Percentiles rank a stretch among this genome's conserved stretches.
Conservation (phyloP, 176 grass and related monocot genomes). For the Bolboschoenus planiculmis region DNA sequence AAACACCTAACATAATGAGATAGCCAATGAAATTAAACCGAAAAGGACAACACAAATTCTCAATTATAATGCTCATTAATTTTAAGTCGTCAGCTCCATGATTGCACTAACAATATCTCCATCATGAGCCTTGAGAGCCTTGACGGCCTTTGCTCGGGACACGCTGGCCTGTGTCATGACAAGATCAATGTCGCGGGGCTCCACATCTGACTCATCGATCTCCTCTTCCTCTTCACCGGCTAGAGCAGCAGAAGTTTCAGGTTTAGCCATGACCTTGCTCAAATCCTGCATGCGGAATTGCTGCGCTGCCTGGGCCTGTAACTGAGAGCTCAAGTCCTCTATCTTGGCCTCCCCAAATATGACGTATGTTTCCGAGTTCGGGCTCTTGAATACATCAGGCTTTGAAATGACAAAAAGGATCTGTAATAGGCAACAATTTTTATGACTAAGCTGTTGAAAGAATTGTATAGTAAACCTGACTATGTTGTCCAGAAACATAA, state of each 20-base stretch:
- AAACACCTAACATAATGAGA: background rate
- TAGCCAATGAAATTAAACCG: background rate
- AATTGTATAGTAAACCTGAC: background rate
- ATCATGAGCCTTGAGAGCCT: constrained; percentile 79
- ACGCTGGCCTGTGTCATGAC: constrained; percentile 90
- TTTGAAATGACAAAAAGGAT: constrained; percentile 85
- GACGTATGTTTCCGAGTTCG: constrained; percentile 78
- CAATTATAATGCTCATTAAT: background rate
- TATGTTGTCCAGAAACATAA: background rate
- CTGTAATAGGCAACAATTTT: constrained; percentile 23
- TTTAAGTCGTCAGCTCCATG: constrained; percentile 81
- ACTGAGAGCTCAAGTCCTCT: constrained; percentile 81
- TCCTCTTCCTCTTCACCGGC: constrained; percentile 72
- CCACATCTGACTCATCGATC: constrained; percentile 65
- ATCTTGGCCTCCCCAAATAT: constrained; percentile 95
- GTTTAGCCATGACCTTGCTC: constrained; percentile 69
- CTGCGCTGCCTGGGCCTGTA: constrained; percentile 80
- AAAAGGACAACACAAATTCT: background rate
- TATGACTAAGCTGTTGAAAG: background rate
- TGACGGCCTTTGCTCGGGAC: constrained; percentile 65
- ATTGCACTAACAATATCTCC: constrained; percentile 85
- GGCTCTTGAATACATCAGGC: constrained; percentile 91
- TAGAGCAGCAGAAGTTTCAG: constrained; percentile 23
- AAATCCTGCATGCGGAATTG: constrained; percentile 94
- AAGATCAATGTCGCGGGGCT: constrained; percentile 84